Percentiles rank a stretch among this genome's conserved stretches.
Evolutionary conservation across 305 asterid genomes (phyloP).

Genomic region (Fraxinus velutina): DNA sequence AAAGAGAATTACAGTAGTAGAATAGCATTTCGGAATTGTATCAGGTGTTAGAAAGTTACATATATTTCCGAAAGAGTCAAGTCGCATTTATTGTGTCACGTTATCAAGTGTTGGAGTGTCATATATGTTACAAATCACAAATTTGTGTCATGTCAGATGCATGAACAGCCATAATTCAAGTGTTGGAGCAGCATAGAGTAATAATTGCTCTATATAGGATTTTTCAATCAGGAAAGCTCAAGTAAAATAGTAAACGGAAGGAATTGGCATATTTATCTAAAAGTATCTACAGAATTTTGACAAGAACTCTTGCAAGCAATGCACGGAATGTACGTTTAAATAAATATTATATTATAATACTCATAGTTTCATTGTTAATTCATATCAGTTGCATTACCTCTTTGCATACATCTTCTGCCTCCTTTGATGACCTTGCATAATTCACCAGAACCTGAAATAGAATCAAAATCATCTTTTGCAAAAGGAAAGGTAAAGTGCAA

Average conservation of each 20-base stretch:
- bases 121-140: background rate
- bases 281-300: background rate
- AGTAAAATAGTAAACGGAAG: background rate
- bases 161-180: background rate
- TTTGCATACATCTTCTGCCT: slow-evolving; percentile 91
- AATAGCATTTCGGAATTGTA: background rate
- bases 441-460: slow-evolving; percentile 74
- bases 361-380: background rate
- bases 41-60: background rate
- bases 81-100: background rate
- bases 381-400: slow-evolving; percentile 44
- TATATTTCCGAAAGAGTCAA: background rate
- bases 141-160: background rate
- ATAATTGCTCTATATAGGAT: background rate
- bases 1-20: background rate
- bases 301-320: background rate
- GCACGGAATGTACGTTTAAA: background rate
- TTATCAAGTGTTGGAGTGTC: background rate
- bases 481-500: background rate
- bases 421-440: slow-evolving; percentile 93
- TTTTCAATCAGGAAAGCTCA: background rate
- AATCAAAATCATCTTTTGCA: slow-evolving; percentile 6
- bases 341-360: background rate
- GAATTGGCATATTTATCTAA: background rate
- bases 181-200: background rate